Base-by-base conservation (phyloP, 2,329 filamentous ascomycete species). In the Neurospora sp. region DNA sequence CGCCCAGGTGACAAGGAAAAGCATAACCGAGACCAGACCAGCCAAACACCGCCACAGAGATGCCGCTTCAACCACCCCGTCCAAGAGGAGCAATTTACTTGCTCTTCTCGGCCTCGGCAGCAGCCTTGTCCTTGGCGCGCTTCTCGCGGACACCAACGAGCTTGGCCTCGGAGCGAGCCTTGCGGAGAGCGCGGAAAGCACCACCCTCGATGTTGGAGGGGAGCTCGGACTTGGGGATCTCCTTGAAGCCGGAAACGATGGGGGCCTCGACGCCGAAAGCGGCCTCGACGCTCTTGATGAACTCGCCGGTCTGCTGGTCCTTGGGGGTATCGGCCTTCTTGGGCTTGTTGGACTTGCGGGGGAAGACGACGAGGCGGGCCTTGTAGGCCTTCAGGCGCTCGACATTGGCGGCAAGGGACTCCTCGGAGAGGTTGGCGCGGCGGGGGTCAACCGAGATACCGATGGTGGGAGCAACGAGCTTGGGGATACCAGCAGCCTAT, bases 301-400 rank as follows among this genome's bases (percentile, higher is more conserved):
- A 83, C 74, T 76, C 77, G 84, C 96, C 90, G 90, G 95, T 92
- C 82, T 92, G 76, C 73, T 77, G 71, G 72, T 75, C 76, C 74
- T 75, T 92, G 83, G 91, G 87, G 75, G 90, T 91, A 85, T 97
- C 93, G 83, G 92, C 92, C 82, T 91, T 91, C 93, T 97, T 97
- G 86, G 91, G 89, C 86, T 96, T 90, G 85, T 94, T 94, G 82
- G 89, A 89, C 85, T 93, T 93, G 88, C 93, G 93, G 82, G 96
- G 96, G 89, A 99, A 97, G 82, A 99, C 89, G 83, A 99, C 97
- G 81, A 99, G 87, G 81, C 93, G 93, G 81, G 91, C 89, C 87
- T 91, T 92, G 93, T 97, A 99, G 82, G 93, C 93, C 90, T 97
- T 94, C 82, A 99, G 93, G 81, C 96, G 96, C 84, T 92, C 92